These are phyloP conservation scores for Plantago coronopus DNA, from an alignment of 305 asterid genomes.

Conservation along the genomic window DNA sequence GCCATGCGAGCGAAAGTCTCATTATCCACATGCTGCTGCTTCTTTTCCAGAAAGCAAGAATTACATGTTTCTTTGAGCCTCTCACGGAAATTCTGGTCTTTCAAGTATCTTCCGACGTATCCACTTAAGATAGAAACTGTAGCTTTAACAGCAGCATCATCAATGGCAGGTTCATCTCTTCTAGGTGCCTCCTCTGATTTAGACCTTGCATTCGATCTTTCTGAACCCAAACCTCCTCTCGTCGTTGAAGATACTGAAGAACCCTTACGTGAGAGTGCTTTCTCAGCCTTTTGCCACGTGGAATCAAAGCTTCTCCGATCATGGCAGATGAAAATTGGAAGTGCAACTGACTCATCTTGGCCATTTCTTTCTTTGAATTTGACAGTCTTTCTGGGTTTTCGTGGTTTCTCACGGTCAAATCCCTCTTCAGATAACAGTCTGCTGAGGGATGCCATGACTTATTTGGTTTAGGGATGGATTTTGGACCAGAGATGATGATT, in stretches of 20 bases:
- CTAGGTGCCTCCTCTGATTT: conserved; percentile 18
- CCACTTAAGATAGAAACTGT: conserved; percentile 59
- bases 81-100: conserved; percentile 39
- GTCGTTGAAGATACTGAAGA: conserved; percentile 39
- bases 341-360: conserved; percentile 36
- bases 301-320: conserved; percentile 50
- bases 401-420: conserved; percentile 26
- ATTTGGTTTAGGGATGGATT: conserved; percentile 15
- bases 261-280: conserved; percentile 32
- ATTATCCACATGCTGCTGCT: conserved; percentile 24
- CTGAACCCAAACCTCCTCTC: conserved; percentile 37
- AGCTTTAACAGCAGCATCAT: conserved; percentile 62
- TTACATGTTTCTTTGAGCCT: conserved; percentile 42
- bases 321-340: conserved; percentile 72
- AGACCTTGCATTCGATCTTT: conserved; percentile 28
- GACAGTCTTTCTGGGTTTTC: conserved; percentile 36
- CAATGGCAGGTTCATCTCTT: conserved; percentile 51
- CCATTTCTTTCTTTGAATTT: conserved; percentile 38
- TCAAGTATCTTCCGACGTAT: conserved; percentile 44
- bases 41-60: conserved; percentile 36
- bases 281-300: conserved; percentile 25
- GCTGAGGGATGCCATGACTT: conserved; percentile 62
- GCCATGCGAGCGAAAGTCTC: conserved; percentile 39
- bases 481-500: conserved; percentile 20
- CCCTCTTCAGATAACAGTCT: conserved; percentile 59